Conservation (phyloP, 495 filamentous ascomycete species). For the Aspergillus saccharolyticus region DNA sequence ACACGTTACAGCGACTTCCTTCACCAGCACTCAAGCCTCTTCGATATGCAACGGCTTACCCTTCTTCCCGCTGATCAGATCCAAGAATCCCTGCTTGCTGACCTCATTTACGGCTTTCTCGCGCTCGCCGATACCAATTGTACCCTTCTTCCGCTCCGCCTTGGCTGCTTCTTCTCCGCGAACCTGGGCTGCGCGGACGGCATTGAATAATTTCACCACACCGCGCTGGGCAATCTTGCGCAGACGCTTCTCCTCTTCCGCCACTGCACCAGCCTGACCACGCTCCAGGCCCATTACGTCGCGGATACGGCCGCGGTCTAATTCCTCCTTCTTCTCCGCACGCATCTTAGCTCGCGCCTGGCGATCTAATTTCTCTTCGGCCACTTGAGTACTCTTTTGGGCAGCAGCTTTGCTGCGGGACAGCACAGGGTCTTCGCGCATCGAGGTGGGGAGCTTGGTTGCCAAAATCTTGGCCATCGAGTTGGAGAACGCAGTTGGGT, state of each 20-base stretch:
- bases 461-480: conserved; percentile 87
- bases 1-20: not conserved
- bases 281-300: conserved; percentile 65
- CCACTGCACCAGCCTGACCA: conserved; percentile 46
- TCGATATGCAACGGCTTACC: conserved; percentile 45
- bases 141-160: conserved; percentile 62
- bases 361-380: conserved; percentile 71
- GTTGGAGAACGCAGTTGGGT: conserved; percentile 82
- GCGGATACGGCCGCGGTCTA: conserved; percentile 82
- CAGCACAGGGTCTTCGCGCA: conserved; percentile 82
- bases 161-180: conserved; percentile 70
- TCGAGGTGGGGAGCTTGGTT: conserved; percentile 74
- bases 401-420: conserved; percentile 68
- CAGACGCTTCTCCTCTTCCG: conserved; percentile 74
- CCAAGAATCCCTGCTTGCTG: conserved; percentile 92
- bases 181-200: conserved; percentile 86
- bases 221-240: conserved; percentile 84
- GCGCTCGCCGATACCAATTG: conserved; percentile 65
- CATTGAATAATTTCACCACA: conserved; percentile 94
- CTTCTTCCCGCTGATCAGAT: conserved; percentile 67
- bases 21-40: conserved; percentile 32
- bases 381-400: conserved; percentile 57
- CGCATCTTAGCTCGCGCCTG: conserved; percentile 73
- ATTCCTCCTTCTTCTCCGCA: conserved; percentile 71
- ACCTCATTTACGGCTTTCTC: conserved; percentile 88